Conservation (phyloP, 2,329 filamentous ascomycete genomes). For the Coniella vitis region DNA sequence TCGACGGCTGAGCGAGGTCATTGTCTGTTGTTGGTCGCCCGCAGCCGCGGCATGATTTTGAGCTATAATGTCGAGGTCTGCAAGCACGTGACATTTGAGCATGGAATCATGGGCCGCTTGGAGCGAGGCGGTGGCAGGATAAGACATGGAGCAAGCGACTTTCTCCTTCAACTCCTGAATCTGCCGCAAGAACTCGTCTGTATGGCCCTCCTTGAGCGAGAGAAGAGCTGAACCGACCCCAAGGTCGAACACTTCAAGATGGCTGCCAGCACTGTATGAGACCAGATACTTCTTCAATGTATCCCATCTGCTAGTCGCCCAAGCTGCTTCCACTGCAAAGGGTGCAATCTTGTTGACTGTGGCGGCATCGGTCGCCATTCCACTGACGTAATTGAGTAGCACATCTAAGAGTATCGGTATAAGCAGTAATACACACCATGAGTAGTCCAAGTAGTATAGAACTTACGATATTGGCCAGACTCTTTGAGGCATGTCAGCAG, state of each 20-base stretch:
- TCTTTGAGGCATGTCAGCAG: conserved; percentile 85
- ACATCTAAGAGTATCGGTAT: conserved; percentile 49
- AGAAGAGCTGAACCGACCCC: conserved; percentile 64
- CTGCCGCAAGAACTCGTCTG: conserved; percentile 44
- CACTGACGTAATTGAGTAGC: conserved; percentile 78
- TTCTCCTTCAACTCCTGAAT: conserved; percentile 61
- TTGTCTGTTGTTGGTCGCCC: conserved; percentile 31
- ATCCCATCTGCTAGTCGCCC: conserved; percentile 79
- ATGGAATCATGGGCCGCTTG: conserved; percentile 79
- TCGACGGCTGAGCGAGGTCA: conserved; percentile 62
- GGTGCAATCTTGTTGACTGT: conserved; percentile 62
- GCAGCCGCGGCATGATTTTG: conserved; percentile 36
- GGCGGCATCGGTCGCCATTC: conserved; percentile 51
- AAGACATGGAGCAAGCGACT: conserved; percentile 67
- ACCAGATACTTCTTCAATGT: conserved; percentile 62
- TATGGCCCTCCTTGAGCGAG: conserved; percentile 48
- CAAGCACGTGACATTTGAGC: conserved; percentile 77
- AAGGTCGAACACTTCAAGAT: conserved; percentile 69
- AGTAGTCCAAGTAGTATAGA: not conserved
- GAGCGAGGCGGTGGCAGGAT: conserved; percentile 71
- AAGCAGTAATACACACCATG: not conserved
- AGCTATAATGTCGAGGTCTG: conserved; percentile 77
- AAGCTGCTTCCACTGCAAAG: conserved; percentile 85
- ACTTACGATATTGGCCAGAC: conserved; percentile 84
- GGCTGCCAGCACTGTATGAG: conserved; percentile 42